Evolutionary conservation across 495 filamentous ascomycete species (phyloP), one percentile per base, ranked within the genome.

Genomic region (Choiromyces venosus): DNA sequence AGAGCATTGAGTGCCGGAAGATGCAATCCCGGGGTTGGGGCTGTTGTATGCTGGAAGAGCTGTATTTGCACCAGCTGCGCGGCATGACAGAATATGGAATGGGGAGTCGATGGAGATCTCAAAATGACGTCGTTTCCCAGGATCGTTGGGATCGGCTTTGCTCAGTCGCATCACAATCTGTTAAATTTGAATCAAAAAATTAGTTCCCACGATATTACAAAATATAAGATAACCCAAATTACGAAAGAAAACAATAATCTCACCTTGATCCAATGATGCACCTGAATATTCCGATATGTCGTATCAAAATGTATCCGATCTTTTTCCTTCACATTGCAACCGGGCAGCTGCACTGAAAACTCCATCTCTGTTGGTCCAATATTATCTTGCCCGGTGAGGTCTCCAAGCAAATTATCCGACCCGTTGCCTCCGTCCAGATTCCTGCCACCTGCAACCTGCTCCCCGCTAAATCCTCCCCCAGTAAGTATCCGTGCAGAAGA

Each of bases 241-340:
- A 3, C 12, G 52, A 16, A 16, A 67, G 44, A 44, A 29, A 21
- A 40, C 18, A 38, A 25, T 21, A 33, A 16, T 76, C 86, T 67
- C 88, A 96, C 95, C 89, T 99, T 99, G 80, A 99, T 97, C 95
- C 96, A 98, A 81, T 99, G 95, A 78, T 94, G 93, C 66, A 99
- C 94, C 79, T 97, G 93, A 61, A 97, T 97, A 71, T 96, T 95
- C 82, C 92, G 91, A 86, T 94, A 98, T 21, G 95, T 97, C 67
- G 93, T 97, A 78, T 98, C 94, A 73, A 95, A 96, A 82, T 96
- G 92, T 67, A 99, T 83, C 71, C 89, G 88, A 74, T 96, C 92
- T 68, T 90, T 90, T 38, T 91, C 89, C 91, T 96, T 97, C 77
- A 88, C 88, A 74, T 92, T 90, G 80, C 95, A 99, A 56, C 94